Conservation (phyloP, 1,139 yeast genomes). For the Nadsonia starkeyi-henricii region DNA sequence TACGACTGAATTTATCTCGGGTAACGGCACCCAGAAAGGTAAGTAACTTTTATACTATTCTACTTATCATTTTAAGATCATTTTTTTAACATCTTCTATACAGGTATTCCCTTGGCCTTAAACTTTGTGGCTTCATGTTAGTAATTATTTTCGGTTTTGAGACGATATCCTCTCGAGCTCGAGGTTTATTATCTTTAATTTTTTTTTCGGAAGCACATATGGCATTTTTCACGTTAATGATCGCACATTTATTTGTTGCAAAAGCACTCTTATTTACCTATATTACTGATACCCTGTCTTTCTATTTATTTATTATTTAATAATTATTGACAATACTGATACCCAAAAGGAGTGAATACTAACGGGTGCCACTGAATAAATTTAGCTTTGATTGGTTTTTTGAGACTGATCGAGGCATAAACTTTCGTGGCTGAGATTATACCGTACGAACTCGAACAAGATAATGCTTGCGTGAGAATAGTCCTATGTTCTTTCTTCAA, state of each 20-base stretch:
- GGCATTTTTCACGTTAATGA: background rate
- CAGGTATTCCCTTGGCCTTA: conserved; percentile 54
- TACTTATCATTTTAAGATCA: background rate
- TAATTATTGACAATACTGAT: no score
- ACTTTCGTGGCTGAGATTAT: conserved; percentile 43
- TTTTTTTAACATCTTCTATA: conserved; percentile 6
- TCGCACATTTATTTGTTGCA: background rate
- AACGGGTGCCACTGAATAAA: conserved; percentile 7
- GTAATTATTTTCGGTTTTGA: conserved; percentile 24
- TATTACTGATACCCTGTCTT: background rate
- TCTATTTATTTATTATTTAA: conserved; percentile 5
- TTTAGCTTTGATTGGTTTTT: conserved; percentile 2
- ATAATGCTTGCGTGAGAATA: conserved; percentile 78
- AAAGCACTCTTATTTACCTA: no score
- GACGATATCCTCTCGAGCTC: background rate
- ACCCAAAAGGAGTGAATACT: conserved; percentile 2
- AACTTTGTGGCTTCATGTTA: conserved; percentile 82
- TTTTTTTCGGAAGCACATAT: background rate
- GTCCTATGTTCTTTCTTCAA: conserved; percentile 6
- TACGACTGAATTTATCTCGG: conserved; percentile 41
- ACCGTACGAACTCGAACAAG: conserved; percentile 85
- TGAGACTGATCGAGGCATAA: background rate
- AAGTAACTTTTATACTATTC: conserved; percentile 4
- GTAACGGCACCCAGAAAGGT: conserved; percentile 70
- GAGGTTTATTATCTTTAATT: background rate